Evolutionary conservation across 305 asterid species (phyloP).

Genomic region (Nicotiana rustica): DNA sequence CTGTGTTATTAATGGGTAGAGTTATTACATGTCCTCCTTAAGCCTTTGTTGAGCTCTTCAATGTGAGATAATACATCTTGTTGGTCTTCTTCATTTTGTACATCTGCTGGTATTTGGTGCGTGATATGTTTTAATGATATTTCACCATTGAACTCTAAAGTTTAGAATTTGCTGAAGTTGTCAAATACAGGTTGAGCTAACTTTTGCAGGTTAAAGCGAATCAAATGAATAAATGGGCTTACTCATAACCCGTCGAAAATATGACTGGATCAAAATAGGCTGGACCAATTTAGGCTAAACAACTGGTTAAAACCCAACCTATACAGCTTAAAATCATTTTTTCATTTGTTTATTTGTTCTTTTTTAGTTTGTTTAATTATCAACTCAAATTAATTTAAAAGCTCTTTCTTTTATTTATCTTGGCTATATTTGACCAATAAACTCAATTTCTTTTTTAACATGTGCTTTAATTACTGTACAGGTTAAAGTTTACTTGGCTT

Average conservation of each 20-base stretch:
- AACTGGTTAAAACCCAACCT: neutral
- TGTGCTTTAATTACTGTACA: neutral
- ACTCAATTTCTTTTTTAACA: neutral
- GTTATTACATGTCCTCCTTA: neutral
- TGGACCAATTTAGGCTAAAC: neutral
- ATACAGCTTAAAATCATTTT: neutral
- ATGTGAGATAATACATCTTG: neutral
- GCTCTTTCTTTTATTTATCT: neutral
- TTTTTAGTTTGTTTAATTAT: neutral
- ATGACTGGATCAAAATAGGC: neutral
- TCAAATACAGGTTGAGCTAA: neutral
- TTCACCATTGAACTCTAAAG: constrained; percentile 5
- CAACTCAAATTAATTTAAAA: neutral
- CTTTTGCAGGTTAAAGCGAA: neutral
- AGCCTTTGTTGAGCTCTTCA: constrained; percentile 12
- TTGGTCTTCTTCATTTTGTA: constrained; percentile 27
- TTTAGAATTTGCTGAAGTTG: neutral
- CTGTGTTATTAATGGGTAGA: constrained; percentile 15
- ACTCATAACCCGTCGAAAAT: neutral
- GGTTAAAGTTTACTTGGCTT: neutral
- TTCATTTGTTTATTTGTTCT: neutral
- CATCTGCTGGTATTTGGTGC: constrained; percentile 5
- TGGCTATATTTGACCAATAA: neutral
- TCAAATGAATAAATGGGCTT: neutral
- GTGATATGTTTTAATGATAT: neutral